Base-by-base conservation (phyloP, 768 basidiomycete genomes). In the Mycena kentingensis region DNA sequence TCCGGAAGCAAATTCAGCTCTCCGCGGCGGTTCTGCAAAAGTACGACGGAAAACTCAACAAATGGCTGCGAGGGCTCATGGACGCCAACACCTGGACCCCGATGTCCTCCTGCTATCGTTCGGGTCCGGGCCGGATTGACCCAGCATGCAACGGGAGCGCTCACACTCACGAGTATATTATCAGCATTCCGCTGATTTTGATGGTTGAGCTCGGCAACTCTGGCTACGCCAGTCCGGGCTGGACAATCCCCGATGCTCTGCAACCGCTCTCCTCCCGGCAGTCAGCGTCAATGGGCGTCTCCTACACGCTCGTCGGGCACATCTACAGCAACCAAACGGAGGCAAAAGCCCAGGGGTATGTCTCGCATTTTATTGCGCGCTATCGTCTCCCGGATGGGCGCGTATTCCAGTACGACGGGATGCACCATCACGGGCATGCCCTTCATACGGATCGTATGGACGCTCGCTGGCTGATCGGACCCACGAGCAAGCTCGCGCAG, bases 381-480 rank as follows among this genome's bases (percentile, higher is more conserved):
- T 55, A 55, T 39, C 18, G 28, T 19, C 37, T 35, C 32, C 43
- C 54, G 3, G 49, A 55, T 21, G 49, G 54, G 16, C 27, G 36
- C n/a, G 45, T 55, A 11, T 55, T 55, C 28, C 35, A 55, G 15
- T 55, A 49, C 31, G 53, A 55, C n/a, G 53, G 53, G 2, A 49
- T 55, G 41, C 2, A 16, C 3, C 25, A 41, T 18, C 21, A 29
- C 13, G 48, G 54, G 15, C 42, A 50, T 28, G 54, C 54, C 1
- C 22, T 28, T 18, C 46, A 44, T 19, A 16, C 50, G 24, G 29
- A 16, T 21, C 12, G 7, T 7, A 37, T 37, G 36, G 18, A 18
- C 11, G 26, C 26, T 12, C 41, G 26, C 41, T 37, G 45, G 27
- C 29, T 52, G n/a, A 38, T 45, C 3, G 51, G 51, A 5, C 36